phyloP scores from a whole-genome alignment of 805 yeast species.

The Hemisphaericaspora nanyangensis region DNA sequence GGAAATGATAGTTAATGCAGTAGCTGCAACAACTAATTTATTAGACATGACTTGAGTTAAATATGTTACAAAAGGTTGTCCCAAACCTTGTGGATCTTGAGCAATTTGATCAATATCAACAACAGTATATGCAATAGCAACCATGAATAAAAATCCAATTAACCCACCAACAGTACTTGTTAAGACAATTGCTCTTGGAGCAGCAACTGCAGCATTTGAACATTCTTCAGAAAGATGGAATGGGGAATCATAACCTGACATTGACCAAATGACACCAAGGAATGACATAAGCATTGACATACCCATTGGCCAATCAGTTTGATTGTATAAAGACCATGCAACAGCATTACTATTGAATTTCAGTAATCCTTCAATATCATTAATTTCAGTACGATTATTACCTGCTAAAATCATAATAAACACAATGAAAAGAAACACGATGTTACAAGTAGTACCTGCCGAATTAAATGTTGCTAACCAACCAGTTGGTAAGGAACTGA shows the following conservation, averaged over 20 bases:
- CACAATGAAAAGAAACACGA: slow-evolving; percentile 47
- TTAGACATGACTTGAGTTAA: slow-evolving; percentile 45
- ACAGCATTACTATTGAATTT: slow-evolving; percentile 46
- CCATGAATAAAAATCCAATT: slow-evolving; percentile 53
- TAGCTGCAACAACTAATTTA: slow-evolving; percentile 33
- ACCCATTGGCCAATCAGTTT: slow-evolving; percentile 63
- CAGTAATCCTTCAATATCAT: slow-evolving; percentile 17
- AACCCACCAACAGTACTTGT: slow-evolving; percentile 54
- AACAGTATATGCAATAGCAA: slow-evolving; percentile 59
- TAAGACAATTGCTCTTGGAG: slow-evolving; percentile 64
- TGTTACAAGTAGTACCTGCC: slow-evolving; percentile 46
- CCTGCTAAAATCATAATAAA: slow-evolving; percentile 53
- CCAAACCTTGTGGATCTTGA: slow-evolving; percentile 44
- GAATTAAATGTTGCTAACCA: slow-evolving; percentile 51
- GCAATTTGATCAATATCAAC: slow-evolving; percentile 47
- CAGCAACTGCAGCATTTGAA: slow-evolving; percentile 57
- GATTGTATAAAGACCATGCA: slow-evolving; percentile 56
- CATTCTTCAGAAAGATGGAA: slow-evolving; percentile 75
- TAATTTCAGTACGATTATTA: slow-evolving; percentile 37
- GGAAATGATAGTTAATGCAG: slow-evolving; percentile 35
- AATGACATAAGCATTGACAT: slow-evolving; percentile 54
- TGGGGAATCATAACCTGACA: slow-evolving; percentile 75
- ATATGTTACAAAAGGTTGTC: slow-evolving; percentile 60
- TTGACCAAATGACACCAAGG: slow-evolving; percentile 64
- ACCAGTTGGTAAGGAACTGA: slow-evolving; percentile 52